phyloP scores from a whole-genome alignment of 1,284 basidiomycete genomes.

The Meripilus lineatus region DNA sequence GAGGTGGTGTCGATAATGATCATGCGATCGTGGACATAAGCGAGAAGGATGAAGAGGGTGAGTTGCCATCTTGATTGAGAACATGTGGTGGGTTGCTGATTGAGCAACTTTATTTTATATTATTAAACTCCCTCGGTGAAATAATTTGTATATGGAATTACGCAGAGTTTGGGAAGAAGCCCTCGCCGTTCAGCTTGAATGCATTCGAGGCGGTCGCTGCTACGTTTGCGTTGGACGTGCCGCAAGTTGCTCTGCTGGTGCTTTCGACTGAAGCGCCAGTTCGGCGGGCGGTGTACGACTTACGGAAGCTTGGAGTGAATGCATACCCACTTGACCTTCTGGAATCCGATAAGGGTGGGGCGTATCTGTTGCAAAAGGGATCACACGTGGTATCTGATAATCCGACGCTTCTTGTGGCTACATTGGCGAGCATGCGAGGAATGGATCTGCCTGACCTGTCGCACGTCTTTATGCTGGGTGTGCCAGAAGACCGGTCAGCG shows the following conservation, averaged over 20 bases:
- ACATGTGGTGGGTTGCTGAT: no score
- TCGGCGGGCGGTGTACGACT: constrained; percentile 54
- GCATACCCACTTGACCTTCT: constrained; percentile 56
- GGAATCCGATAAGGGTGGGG: constrained; percentile 36
- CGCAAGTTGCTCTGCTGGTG: constrained; percentile 59
- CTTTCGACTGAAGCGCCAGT: constrained; percentile 57
- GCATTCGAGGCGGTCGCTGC: constrained; percentile 64
- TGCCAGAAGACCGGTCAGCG: constrained; percentile 45
- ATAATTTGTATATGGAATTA: no score
- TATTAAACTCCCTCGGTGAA: no score
- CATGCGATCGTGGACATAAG: neutral
- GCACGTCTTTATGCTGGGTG: constrained; percentile 69
- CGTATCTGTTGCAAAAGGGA: constrained; percentile 34
- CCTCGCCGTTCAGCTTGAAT: constrained; percentile 49
- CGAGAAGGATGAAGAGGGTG: neutral
- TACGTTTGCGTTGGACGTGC: constrained; percentile 68
- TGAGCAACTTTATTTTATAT: no score
- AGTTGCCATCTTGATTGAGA: neutral
- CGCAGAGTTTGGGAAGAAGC: constrained; percentile 7
- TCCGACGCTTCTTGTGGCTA: constrained; percentile 64
- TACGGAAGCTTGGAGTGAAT: constrained; percentile 62
- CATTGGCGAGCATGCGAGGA: constrained; percentile 62
- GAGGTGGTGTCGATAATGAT: neutral
- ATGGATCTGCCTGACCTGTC: constrained; percentile 65
- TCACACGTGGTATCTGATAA: constrained; percentile 28